Conservation (phyloP, 2,329 filamentous ascomycete genomes). For the Fusarium coicis region DNA sequence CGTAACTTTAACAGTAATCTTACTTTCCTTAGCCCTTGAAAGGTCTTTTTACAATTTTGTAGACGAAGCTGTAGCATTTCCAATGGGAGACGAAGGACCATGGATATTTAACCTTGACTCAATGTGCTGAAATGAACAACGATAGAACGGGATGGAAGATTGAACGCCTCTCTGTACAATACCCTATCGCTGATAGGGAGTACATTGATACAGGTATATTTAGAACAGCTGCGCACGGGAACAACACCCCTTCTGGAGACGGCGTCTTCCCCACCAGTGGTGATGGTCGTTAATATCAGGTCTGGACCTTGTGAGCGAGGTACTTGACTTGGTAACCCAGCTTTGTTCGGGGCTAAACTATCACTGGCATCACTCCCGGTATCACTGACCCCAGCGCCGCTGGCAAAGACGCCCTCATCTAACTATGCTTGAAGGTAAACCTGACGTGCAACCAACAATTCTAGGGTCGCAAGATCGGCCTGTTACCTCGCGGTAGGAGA, state of each 20-base stretch:
- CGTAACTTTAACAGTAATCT: neutral
- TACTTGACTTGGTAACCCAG: neutral
- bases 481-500: too few relatives aligned
- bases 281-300: neutral
- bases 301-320: too few relatives aligned
- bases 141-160: rapidly evolving
- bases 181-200: too few relatives aligned
- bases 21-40: too few relatives aligned
- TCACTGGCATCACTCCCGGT: neutral
- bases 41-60: too few relatives aligned
- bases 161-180: too few relatives aligned
- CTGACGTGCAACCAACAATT: neutral
- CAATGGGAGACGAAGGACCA: rapidly evolving
- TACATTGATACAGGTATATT: too few relatives aligned
- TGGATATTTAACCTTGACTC: rapidly evolving
- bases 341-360: neutral
- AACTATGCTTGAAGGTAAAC: rapidly evolving
- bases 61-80: too few relatives aligned
- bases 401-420: rapidly evolving
- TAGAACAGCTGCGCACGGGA: too few relatives aligned
- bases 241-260: neutral
- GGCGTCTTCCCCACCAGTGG: neutral
- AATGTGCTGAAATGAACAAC: rapidly evolving
- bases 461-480: neutral
- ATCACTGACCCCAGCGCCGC: rapidly evolving